phyloP scores from a whole-genome alignment of 257 asterid genomes.

The Ligustrum vulgare region DNA sequence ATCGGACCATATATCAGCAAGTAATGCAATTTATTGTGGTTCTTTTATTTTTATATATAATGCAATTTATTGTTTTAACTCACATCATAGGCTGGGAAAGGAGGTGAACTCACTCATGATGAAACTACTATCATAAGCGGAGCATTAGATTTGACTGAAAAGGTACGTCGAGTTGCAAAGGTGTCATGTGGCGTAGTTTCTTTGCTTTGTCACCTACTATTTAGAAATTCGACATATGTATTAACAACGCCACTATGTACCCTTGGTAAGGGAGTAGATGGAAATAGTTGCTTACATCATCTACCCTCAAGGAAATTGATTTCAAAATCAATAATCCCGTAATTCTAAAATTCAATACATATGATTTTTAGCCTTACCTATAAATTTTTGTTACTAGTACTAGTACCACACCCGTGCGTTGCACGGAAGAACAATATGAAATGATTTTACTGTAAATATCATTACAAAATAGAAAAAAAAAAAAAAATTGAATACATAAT shows the following conservation, averaged over 20 bases:
- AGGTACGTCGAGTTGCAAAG: constrained; percentile 45
- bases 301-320: neutral
- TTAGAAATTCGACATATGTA: neutral
- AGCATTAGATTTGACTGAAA: constrained; percentile 94
- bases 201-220: neutral
- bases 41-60: neutral
- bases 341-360: neutral
- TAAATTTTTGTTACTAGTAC: neutral
- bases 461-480: too few species aligned
- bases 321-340: neutral
- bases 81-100: constrained; percentile 84
- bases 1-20: neutral
- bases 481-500: too few species aligned
- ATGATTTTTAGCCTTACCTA: neutral
- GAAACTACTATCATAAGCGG: constrained; percentile 96
- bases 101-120: constrained; percentile 92
- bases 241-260: neutral
- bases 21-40: too few species aligned
- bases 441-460: too few species aligned
- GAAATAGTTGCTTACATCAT: neutral
- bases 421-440: too few species aligned
- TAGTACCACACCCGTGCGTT: too few species aligned
- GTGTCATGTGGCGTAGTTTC: neutral
- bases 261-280: neutral
- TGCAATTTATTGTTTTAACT: constrained; percentile 2